These are phyloP conservation scores for Fonsecaea nubica DNA, from an alignment of 2,329 filamentous ascomycete species.

Conservation along the genomic window DNA sequence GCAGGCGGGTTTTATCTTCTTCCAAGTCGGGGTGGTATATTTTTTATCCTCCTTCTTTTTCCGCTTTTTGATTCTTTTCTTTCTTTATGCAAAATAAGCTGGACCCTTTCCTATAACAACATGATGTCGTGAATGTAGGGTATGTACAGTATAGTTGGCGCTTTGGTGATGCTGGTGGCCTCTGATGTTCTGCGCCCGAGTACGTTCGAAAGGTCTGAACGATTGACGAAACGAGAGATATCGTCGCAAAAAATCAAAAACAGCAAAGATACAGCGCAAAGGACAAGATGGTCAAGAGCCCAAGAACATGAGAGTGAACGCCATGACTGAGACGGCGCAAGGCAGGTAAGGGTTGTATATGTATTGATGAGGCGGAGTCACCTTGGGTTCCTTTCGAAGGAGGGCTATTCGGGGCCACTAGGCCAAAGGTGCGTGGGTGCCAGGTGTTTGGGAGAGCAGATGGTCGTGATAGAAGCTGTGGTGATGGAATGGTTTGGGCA, in stretches of 20 bases:
- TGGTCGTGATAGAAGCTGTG: slow-evolving; percentile 8
- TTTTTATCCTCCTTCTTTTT: not conserved
- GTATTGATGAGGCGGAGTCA: slow-evolving; percentile 18
- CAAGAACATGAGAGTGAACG: not conserved
- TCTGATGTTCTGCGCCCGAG: not conserved
- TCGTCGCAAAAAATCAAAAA: slow-evolving; percentile 1
- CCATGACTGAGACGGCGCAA: not conserved
- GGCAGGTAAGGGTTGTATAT: slow-evolving; percentile 5
- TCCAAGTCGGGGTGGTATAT: not conserved
- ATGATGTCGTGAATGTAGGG: not conserved
- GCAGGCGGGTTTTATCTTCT: not conserved
- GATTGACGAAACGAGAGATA: slow-evolving; percentile 19
- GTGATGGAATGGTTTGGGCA: not conserved
- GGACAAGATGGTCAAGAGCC: not conserved
- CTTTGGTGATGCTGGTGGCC: not conserved
- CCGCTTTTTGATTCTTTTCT: not conserved
- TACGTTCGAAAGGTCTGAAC: slow-evolving; percentile 11
- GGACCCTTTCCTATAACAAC: slow-evolving; percentile 2
- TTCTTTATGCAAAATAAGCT: not conserved
- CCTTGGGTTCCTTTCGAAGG: not conserved
- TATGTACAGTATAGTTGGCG: slow-evolving; percentile 13
- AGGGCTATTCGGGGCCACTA: not conserved
- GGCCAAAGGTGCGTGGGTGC: too few relatives aligned
- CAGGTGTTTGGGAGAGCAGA: slow-evolving; percentile 6
- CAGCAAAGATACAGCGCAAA: slow-evolving; percentile 1